Conservation (phyloP, 495 filamentous ascomycete species). For the Physcia stellaris region DNA sequence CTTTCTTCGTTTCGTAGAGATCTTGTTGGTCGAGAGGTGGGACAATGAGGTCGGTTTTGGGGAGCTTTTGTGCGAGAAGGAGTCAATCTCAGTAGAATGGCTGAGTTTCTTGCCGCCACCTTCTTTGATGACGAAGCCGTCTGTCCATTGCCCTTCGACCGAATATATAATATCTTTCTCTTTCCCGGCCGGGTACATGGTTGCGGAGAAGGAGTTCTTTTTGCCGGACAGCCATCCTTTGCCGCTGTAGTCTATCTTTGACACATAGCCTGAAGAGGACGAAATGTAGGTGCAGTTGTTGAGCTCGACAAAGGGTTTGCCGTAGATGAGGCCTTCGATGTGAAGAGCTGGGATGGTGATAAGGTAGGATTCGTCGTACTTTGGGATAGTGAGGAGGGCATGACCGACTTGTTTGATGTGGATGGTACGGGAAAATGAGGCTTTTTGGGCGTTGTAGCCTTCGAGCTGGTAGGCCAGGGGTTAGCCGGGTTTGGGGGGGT, state of each 20-base stretch:
- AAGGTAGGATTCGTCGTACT: slow-evolving; percentile 57
- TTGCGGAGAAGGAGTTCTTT: slow-evolving; percentile 82
- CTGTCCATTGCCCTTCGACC: slow-evolving; percentile 84
- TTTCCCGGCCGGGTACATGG: slow-evolving; percentile 57
- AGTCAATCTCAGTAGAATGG: slow-evolving; percentile 45
- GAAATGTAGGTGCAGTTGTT: slow-evolving; percentile 70
- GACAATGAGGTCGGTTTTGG: slow-evolving; percentile 56
- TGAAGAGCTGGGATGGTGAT: slow-evolving; percentile 89
- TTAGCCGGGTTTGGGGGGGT: slow-evolving; percentile 2
- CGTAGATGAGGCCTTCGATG: slow-evolving; percentile 87
- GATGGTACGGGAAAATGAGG: slow-evolving; percentile 83
- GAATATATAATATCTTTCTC: slow-evolving; percentile 78
- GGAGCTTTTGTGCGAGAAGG: slow-evolving; percentile 47
- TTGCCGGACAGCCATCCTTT: slow-evolving; percentile 91
- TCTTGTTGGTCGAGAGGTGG: slow-evolving; percentile 71
- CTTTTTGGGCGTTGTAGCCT: slow-evolving; percentile 98
- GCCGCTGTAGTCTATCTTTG: slow-evolving; percentile 83
- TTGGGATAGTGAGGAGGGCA: slow-evolving; percentile 64
- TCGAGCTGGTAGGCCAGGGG: slow-evolving; percentile 39
- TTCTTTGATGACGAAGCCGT: slow-evolving; percentile 64
- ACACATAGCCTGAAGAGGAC: slow-evolving; percentile 75
- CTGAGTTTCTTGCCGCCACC: slow-evolving; percentile 57
- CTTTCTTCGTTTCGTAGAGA: slow-evolving; percentile 71
- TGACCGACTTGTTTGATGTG: slow-evolving; percentile 94
- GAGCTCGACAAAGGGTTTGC: slow-evolving; percentile 81